Conservation (phyloP, 106 monocot genomes). For the Triglochin maritima region DNA sequence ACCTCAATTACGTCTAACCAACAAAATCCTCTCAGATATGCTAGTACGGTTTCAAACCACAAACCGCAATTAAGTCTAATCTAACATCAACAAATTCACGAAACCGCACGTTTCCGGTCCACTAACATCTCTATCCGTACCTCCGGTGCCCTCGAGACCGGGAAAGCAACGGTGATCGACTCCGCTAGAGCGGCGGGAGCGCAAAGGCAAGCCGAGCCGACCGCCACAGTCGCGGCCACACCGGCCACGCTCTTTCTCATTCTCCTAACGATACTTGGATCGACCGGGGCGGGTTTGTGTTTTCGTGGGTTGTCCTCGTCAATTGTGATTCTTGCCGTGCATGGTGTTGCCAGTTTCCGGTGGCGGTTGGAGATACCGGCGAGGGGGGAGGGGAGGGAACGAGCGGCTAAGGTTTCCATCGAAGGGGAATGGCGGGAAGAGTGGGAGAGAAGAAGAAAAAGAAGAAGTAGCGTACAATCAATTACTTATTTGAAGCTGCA, state of each 20-base stretch:
- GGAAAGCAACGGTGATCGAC: slow-evolving; percentile 88
- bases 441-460: not conserved
- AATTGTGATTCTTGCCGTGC: too few species aligned
- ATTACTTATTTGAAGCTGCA: too few species aligned
- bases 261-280: not conserved
- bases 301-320: too few species aligned
- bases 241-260: slow-evolving; percentile 17
- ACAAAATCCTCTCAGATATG: too few species aligned
- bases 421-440: not conserved
- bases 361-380: not conserved
- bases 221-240: slow-evolving; percentile 37
- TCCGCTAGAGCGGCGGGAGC: slow-evolving; percentile 53
- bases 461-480: not conserved
- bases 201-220: slow-evolving; percentile 19
- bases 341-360: not conserved
- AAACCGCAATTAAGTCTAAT: too few species aligned
- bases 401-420: slow-evolving; percentile 1
- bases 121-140: slow-evolving; percentile 7
- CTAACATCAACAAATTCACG: too few species aligned
- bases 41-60: too few species aligned
- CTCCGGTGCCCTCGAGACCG: slow-evolving; percentile 71
- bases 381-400: not conserved
- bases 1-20: too few species aligned
- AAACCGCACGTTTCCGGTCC: too few species aligned
- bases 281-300: too few species aligned